Percentiles rank a stretch among this genome's conserved stretches.
Evolutionary conservation across 2,329 filamentous ascomycete species (phyloP).

Genomic region (Bipolaris cookei): DNA sequence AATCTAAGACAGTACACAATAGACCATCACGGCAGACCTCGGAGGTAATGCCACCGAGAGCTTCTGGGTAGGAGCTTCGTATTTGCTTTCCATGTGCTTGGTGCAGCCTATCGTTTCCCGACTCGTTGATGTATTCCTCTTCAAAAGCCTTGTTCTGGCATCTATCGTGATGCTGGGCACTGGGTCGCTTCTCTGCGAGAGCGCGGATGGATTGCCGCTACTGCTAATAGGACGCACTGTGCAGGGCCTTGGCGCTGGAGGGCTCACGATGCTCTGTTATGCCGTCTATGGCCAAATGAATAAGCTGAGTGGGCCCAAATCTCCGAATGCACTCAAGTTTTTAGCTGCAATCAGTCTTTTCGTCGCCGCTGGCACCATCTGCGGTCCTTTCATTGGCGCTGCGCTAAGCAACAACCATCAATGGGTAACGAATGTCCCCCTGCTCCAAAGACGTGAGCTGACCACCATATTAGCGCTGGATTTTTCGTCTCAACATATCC

Average conservation of each 20-base stretch:
- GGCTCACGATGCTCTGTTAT: conserved; percentile 1
- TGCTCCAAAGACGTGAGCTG: not conserved
- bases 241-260: not conserved
- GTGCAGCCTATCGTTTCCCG: not conserved
- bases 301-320: not conserved
- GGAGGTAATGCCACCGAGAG: not conserved
- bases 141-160: not conserved
- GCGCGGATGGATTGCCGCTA: not conserved
- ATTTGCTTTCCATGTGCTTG: conserved; percentile 2
- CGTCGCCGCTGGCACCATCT: not conserved
- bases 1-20: not conserved
- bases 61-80: not conserved
- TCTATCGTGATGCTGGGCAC: conserved; percentile 1
- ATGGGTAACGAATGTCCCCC: not conserved
- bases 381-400: not conserved
- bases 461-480: not conserved
- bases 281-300: not conserved
- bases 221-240: not conserved
- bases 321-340: not conserved
- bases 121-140: not conserved
- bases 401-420: not conserved
- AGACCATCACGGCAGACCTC: conserved; percentile 1
- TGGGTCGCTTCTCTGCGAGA: not conserved
- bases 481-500: not conserved
- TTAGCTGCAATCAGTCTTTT: not conserved